Evolutionary conservation across 176 grass and related monocot genomes (phyloP), one percentile per base, ranked within the genome.

Genomic region (Carex myosuroides): DNA sequence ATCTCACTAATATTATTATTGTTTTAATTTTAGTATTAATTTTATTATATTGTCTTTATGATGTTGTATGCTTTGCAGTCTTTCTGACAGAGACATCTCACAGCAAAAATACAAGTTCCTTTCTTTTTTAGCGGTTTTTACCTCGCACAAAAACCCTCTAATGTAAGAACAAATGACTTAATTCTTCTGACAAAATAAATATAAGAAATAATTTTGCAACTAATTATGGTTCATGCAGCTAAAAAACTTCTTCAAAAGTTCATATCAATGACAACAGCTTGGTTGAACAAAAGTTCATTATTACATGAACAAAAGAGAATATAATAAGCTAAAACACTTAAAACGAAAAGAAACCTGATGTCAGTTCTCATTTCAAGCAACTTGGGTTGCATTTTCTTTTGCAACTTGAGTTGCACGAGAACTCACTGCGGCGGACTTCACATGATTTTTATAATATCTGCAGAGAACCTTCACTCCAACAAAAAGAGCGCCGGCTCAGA

Each of bases 401-500:
- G 60, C 86, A 87, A 85, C 83, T 79, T 86, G 59, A 69, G 89
- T 85, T 71, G 86, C 86, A 65, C n/a, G 9, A 56, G 8, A 60
- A 81, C 74, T 70, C 64, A 71, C 58, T 61, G n/a, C 30, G 8
- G n/a, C 30, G 14, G 5, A 74, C 46, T 73, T 53, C 24, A 20
- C 6, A 12, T 17, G 21, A 56, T 8, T 46, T 8, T 46, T 17
- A 22, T 56, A 10, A 32, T 8, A 77, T 55, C 50, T 13, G 29
- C 29, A 66, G 12, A 30, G 13, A 44, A 42, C 84, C 16, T 71
- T 71, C 70, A 83, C 26, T 84, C 81, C 83, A 93, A 80, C 70
- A 99, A 55, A 89, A 95, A 90, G 54, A 87, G 65, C 2, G 96
- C 89, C 30, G 89, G 92, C 48, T 87, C 85, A 68, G 80, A 72